Evolutionary conservation across 805 yeast species (phyloP).

Genomic region (Brettanomyces custersianus): DNA sequence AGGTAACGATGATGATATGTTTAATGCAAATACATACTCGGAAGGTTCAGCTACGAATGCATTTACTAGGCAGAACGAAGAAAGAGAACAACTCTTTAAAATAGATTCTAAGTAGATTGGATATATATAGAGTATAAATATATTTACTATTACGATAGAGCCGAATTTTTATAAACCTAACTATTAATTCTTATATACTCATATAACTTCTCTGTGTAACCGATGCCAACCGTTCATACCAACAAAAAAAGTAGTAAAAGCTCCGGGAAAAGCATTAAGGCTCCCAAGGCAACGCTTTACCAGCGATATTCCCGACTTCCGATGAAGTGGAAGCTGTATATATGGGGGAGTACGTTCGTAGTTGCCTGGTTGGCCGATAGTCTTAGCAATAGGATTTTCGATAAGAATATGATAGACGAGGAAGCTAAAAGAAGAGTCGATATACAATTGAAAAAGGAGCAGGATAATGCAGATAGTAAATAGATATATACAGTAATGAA

Average conservation of each 20-base stretch:
- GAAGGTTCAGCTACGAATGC: slow-evolving; percentile 5
- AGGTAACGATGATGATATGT: too few species aligned
- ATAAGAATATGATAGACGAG: slow-evolving; percentile 22
- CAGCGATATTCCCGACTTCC: slow-evolving; percentile 18
- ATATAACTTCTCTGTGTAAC: too few species aligned
- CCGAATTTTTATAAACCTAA: too few species aligned
- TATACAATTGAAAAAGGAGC: slow-evolving; percentile 13
- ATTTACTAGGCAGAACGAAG: slow-evolving; percentile 4
- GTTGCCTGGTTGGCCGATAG: slow-evolving; percentile 25
- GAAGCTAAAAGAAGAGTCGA: slow-evolving; percentile 25
- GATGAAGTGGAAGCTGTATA: slow-evolving; percentile 21
- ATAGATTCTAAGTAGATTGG: not conserved
- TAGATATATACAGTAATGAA: slow-evolving; percentile 1
- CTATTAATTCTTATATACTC: too few species aligned
- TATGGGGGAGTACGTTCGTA: slow-evolving; percentile 23
- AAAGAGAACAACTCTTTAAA: slow-evolving; percentile 2
- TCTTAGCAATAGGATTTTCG: slow-evolving; percentile 19
- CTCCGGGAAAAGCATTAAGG: not conserved
- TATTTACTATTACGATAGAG: too few species aligned
- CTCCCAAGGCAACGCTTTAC: slow-evolving; percentile 8
- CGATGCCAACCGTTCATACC: not conserved
- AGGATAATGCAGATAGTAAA: slow-evolving; percentile 3
- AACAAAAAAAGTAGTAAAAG: not conserved
- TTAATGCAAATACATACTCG: slow-evolving; percentile 4
- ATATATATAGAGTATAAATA: not conserved